These are phyloP conservation scores for Acer negundo DNA, from an alignment of 345 rosid genomes.

Conservation along the genomic window DNA sequence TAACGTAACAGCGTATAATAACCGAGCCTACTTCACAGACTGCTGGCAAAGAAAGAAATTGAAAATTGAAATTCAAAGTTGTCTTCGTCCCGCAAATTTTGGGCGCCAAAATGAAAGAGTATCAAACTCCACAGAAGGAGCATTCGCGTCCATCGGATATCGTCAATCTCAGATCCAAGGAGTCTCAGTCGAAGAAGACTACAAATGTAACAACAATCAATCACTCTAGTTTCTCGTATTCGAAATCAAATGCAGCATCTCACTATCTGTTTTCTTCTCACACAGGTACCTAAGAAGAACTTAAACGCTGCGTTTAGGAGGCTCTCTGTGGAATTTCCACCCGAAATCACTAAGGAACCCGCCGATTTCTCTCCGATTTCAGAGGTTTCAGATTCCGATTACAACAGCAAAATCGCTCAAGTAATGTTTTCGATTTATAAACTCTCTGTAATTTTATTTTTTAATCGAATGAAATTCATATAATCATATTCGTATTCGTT, in stretches of 20 bases:
- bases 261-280: neutral
- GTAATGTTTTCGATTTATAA: conserved; percentile 24
- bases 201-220: conserved; percentile 15
- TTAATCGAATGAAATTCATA: neutral
- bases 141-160: conserved; percentile 19
- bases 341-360: conserved; percentile 25
- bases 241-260: neutral
- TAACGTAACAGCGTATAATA: no score
- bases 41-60: neutral
- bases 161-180: conserved; percentile 20
- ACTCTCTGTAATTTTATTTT: no score
- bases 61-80: conserved; percentile 10
- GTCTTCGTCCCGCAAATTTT: conserved; percentile 15
- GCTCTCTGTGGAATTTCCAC: conserved; percentile 13
- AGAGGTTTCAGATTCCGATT: conserved; percentile 17
- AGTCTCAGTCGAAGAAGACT: conserved; percentile 29
- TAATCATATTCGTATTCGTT: neutral
- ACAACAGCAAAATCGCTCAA: neutral
- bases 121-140: conserved; percentile 29
- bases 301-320: conserved; percentile 20
- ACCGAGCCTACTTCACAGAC: no score
- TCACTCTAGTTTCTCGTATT: neutral
- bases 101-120: conserved; percentile 23
- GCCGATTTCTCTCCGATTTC: conserved; percentile 24
- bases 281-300: conserved; percentile 28